Conservation (phyloP, 768 basidiomycete genomes). For the Nevesoporus exiguus region DNA sequence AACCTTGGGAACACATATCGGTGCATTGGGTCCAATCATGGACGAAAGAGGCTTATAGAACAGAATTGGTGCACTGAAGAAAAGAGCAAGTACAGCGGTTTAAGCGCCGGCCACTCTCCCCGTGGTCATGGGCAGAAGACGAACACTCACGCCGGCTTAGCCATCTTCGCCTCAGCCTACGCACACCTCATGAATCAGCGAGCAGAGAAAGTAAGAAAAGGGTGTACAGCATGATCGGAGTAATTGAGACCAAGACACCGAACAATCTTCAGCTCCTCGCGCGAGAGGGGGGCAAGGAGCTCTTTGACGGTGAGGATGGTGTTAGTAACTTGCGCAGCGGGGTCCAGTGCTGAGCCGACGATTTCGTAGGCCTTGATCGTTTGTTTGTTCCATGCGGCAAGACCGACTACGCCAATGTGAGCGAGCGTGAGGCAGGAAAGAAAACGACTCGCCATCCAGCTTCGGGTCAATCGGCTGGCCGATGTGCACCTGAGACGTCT, state of each 20-base stretch:
- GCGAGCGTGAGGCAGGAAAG: neutral
- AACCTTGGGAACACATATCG: conserved; percentile 60
- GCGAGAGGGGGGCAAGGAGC: conserved; percentile 65
- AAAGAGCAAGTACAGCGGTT: neutral
- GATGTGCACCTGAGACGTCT: conserved; percentile 70
- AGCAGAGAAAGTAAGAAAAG: neutral
- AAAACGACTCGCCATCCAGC: conserved; percentile 52
- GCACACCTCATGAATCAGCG: neutral
- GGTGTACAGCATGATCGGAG: conserved; percentile 71
- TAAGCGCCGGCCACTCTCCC: neutral
- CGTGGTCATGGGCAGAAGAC: too few relatives aligned
- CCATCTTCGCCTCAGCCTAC: conserved; percentile 66
- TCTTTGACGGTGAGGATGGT: conserved; percentile 66
- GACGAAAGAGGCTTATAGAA: conserved; percentile 77
- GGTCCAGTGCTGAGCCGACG: conserved; percentile 63
- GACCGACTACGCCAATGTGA: conserved; percentile 48
- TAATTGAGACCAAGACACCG: conserved; percentile 82
- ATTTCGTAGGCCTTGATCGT: conserved; percentile 71
- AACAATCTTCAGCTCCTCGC: conserved; percentile 64
- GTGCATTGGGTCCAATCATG: conserved; percentile 66
- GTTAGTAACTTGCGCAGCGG: conserved; percentile 58
- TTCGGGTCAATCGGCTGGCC: conserved; percentile 69
- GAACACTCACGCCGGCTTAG: conserved; percentile 54
- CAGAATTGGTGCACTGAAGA: conserved; percentile 58
- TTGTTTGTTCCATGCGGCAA: conserved; percentile 48